Base-by-base conservation (phyloP, 2,329 filamentous ascomycete genomes). In the Aspergillus novofumigatus region DNA sequence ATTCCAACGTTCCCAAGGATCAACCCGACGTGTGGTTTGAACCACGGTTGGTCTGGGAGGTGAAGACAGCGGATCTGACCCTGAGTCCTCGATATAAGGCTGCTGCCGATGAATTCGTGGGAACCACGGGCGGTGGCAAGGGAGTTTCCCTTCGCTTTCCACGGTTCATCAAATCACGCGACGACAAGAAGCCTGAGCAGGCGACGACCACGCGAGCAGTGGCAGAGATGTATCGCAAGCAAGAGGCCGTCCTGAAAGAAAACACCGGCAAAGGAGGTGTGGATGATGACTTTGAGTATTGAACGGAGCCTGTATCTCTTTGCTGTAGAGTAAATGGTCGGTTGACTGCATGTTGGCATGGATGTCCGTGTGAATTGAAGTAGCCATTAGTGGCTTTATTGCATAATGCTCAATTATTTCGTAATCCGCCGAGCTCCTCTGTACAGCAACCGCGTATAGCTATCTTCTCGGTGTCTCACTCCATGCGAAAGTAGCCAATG, bases 21-120 rank as follows among this genome's bases (percentile, higher is more conserved):
- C 94, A 99, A 73, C 94, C 94, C 1, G 94, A 99, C 72, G 92
- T 99, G 41, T 99, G 94, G 94, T 94, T 99, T 72, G 94, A 99
- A 80, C 91, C 94, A 14, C 86, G 87, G 45, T 88, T 89, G 67
- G 94, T 99, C 1, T 99, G 94, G 94, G 94, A 99, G 76, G 92
- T 99, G 65, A 96, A 93, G 80, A 96, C 93, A 11, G 94, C 94
- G 1, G 94, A 99, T 79, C 75, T 99, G 66, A 97, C 94, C 1
- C 83, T 99, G 23, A 93, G 89, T 65, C 94, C 94, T 26, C 82
- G 92, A 42, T 99, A 99, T 77, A 91, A 92, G 76, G 94, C 94
- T n/a, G 94, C 90, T 0, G 85, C 85, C 49, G 86, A 88, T 65
- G 91, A 95, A 70, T 86, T 92, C 6, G 82, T 90, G n/a, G 89